Conservation (phyloP, 164 flowering plant species). For the Piper betle region DNA sequence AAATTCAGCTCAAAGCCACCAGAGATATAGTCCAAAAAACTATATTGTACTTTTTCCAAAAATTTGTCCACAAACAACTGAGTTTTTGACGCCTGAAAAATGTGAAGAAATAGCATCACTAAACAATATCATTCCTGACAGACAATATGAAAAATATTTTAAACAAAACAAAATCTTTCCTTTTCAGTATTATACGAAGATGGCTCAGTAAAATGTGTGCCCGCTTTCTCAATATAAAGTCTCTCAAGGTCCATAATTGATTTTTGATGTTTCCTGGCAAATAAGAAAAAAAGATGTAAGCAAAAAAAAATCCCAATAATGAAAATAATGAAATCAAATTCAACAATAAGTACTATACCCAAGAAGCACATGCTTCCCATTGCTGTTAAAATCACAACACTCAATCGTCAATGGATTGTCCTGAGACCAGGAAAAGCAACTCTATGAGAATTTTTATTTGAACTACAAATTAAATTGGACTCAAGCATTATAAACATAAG, state of each 20-base stretch:
- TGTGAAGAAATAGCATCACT: neutral
- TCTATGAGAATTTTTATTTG: neutral
- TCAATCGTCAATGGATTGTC: conserved; percentile 75
- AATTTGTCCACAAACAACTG: conserved; percentile 65
- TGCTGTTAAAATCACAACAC: conserved; percentile 81
- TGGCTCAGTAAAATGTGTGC: conserved; percentile 39
- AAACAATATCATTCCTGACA: neutral
- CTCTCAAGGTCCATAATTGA: conserved; percentile 54
- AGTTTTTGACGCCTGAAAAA: conserved; percentile 49
- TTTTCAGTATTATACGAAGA: conserved; percentile 18
- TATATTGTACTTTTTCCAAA: conserved; percentile 46
- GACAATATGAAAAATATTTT: neutral
- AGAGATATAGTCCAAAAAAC: conserved; percentile 83
- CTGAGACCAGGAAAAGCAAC: conserved; percentile 29
- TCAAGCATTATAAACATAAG: too few species aligned
- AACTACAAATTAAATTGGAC: too few species aligned
- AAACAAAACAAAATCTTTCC: neutral
- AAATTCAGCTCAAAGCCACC: conserved; percentile 88
- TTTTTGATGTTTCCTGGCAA: conserved; percentile 57
- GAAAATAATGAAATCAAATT: neutral
- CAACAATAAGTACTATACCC: conserved; percentile 37
- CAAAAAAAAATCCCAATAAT: neutral
- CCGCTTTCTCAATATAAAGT: conserved; percentile 35
- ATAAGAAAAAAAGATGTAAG: neutral
- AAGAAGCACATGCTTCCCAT: conserved; percentile 60